Conservation (phyloP, 1,139 yeast species). For the Nakaseomyces sp. region DNA sequence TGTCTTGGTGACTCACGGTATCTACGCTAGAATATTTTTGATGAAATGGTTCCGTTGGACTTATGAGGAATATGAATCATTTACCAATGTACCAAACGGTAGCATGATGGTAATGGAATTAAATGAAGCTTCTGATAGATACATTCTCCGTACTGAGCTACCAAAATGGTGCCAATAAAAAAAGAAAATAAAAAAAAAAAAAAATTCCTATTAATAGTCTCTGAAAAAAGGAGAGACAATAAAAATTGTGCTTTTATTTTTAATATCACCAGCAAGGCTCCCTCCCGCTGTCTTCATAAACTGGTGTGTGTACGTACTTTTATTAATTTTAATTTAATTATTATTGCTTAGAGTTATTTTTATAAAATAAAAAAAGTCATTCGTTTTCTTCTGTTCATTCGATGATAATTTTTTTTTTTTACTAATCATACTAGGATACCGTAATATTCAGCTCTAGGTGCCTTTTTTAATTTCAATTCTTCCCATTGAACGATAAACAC, state of each 20-base stretch:
- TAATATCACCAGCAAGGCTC: too few species aligned
- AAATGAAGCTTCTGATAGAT: constrained; percentile 38
- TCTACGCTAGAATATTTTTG: constrained; percentile 83
- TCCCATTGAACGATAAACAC: constrained; percentile 89
- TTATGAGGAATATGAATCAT: constrained; percentile 76
- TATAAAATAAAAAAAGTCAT: too few species aligned
- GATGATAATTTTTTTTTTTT: not conserved
- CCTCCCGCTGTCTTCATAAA: too few species aligned
- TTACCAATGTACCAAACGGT: constrained; percentile 79
- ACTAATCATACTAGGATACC: constrained; percentile 52
- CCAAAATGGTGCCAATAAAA: constrained; percentile 33
- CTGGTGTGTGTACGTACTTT: too few species aligned
- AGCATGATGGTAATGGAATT: constrained; percentile 71
- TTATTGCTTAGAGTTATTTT: too few species aligned
- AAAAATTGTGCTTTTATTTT: too few species aligned
- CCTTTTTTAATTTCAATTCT: constrained; percentile 39
- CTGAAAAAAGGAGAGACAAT: too few species aligned
- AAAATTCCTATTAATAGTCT: too few species aligned
- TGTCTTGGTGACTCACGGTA: constrained; percentile 84
- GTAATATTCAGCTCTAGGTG: constrained; percentile 57
- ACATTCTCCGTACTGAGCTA: constrained; percentile 44
- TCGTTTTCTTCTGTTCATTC: not conserved
- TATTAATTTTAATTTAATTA: too few species aligned
- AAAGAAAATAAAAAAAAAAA: not conserved
- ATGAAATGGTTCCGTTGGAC: constrained; percentile 95